These are phyloP conservation scores for Carex myosuroides DNA, from an alignment of 176 grass and related monocot species.

Conservation along the genomic window DNA sequence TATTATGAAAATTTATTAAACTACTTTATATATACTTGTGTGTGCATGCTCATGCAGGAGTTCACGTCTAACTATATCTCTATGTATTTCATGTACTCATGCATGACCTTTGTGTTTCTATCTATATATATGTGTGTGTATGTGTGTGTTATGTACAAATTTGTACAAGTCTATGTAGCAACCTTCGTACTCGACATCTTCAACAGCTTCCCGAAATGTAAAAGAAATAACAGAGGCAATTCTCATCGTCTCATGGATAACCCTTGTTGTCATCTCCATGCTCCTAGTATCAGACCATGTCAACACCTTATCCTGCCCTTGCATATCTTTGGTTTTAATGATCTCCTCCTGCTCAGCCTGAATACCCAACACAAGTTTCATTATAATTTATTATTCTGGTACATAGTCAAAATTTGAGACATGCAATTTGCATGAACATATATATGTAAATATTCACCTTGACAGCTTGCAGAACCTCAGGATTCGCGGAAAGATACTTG, in stretches of 20 bases:
- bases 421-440: background rate
- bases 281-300: slow-evolving; percentile 70
- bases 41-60: background rate
- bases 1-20: background rate
- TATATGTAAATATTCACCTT: slow-evolving; percentile 33
- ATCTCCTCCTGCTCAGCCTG: slow-evolving; percentile 41
- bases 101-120: background rate
- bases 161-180: background rate
- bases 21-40: background rate
- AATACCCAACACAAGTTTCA: background rate
- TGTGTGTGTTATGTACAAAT: background rate
- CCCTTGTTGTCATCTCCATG: slow-evolving; percentile 71
- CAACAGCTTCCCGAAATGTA: slow-evolving; percentile 89
- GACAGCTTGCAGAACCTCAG: slow-evolving; percentile 53
- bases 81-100: background rate
- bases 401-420: background rate
- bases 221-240: slow-evolving; percentile 97
- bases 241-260: slow-evolving; percentile 98
- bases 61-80: background rate
- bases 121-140: background rate
- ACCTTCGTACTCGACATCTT: slow-evolving; percentile 98
- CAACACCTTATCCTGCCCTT: slow-evolving; percentile 16
- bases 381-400: background rate
- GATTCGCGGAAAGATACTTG: slow-evolving; percentile 90
- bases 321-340: slow-evolving; percentile 35